Base-by-base conservation (phyloP, 2,329 filamentous ascomycete genomes). In the Botrytis fabae region DNA sequence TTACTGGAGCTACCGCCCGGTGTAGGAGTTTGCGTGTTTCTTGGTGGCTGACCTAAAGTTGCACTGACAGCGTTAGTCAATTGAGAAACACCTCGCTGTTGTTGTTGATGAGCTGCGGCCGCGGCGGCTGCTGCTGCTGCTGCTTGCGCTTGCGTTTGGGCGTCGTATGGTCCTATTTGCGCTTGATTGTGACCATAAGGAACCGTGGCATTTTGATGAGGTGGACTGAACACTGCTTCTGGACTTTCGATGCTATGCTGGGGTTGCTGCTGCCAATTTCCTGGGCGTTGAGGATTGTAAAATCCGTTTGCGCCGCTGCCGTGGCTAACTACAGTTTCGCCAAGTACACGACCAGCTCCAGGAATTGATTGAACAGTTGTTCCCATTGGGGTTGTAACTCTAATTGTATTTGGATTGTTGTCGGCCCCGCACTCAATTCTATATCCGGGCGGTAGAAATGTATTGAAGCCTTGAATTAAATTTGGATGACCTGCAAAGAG, bases 391-490 rank as follows among this genome's bases (percentile, higher is more conserved):
- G 96, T 99, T 0, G 96, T 99, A 25, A 99, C 96, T 76, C 97
- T 88, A 76, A 99, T 99, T 5, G 94, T 94, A 80, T 98, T 97
- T 1, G 95, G 95, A 79, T 98, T 95, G 76, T 97, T 95, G 48
- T 94, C 94, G 25, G 93, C 91, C 44, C 95, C 95, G 79, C 96
- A 99, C 81, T 99, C 96, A 74, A 99, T 99, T 73, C 96, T 89
- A 81, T 99, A 99, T 3, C 96, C 95, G 0, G 95, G 95, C 5
- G 96, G 96, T 14, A 99, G 85, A 81, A 99, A 99, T 0, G 96
- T 99, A 81, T 99, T 99, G 82, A 99, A 99, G 0, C 96, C 96
- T 82, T 98, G 95, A 66, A 99, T 98, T 40, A 97, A 87, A 80
- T 93, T 96, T 4, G 96, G 96, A 79, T 99, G 95, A 4, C 96